Percentiles rank a stretch among this genome's conserved stretches.
Evolutionary conservation across 164 flowering plant genomes (phyloP).

Genomic region (Cinnamomum chago): DNA sequence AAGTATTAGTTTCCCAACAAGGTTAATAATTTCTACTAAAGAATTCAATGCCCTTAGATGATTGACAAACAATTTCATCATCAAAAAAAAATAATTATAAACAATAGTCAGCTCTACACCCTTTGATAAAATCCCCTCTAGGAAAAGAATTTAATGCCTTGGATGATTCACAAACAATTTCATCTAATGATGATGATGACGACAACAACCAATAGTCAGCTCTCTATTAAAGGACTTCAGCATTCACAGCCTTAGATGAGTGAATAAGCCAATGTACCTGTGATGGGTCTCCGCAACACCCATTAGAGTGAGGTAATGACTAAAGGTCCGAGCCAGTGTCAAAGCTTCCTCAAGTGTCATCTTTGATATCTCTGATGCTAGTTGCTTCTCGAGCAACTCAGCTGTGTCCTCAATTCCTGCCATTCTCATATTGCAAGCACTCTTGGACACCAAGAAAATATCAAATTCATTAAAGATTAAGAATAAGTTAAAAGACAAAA

Average conservation of each 20-base stretch:
- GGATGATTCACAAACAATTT: not conserved
- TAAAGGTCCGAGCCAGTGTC: slow-evolving; percentile 72
- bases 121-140: too few species aligned
- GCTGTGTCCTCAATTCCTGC: slow-evolving; percentile 77
- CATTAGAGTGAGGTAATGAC: slow-evolving; percentile 78
- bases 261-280: slow-evolving; percentile 36
- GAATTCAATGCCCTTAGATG: too few species aligned
- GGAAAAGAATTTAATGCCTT: not conserved
- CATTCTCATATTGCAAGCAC: slow-evolving; percentile 72
- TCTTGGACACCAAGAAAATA: slow-evolving; percentile 18
- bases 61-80: too few species aligned
- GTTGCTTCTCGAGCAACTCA: slow-evolving; percentile 72
- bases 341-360: slow-evolving; percentile 83
- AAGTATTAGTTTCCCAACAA: too few species aligned
- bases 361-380: slow-evolving; percentile 63
- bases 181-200: not conserved
- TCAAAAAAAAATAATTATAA: too few species aligned
- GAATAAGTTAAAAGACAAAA: not conserved
- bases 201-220: too few species aligned
- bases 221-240: too few species aligned
- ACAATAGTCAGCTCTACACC: too few species aligned
- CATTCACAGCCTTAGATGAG: not conserved
- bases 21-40: too few species aligned
- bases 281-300: slow-evolving; percentile 92
- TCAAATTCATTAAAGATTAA: not conserved